Conservation (phyloP, 148 eudicot genomes). For the Cornus suecica region DNA sequence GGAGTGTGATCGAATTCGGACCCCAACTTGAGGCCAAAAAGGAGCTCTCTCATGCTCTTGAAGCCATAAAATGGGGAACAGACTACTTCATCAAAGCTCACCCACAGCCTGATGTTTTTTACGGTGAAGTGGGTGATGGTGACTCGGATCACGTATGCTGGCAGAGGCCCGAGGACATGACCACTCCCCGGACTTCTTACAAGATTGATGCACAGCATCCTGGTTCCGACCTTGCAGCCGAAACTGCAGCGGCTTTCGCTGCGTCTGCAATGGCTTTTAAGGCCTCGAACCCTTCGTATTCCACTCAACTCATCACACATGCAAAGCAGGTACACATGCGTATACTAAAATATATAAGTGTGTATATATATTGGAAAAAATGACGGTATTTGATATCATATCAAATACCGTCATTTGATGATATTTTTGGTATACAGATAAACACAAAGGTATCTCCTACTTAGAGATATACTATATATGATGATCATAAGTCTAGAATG, state of each 20-base stretch:
- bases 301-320: constrained; percentile 33
- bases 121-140: constrained; percentile 32
- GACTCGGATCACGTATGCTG: constrained; percentile 47
- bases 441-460: no score
- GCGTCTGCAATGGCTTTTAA: constrained; percentile 43
- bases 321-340: constrained; percentile 26
- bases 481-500: no score
- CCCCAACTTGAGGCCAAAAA: constrained; percentile 15
- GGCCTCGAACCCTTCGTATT: constrained; percentile 23
- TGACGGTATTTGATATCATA: no score
- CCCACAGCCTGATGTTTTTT: constrained; percentile 27
- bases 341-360: no score
- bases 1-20: constrained; percentile 49
- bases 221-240: constrained; percentile 55
- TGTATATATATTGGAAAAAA: no score
- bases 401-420: no score
- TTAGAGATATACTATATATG: no score
- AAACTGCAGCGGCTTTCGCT: constrained; percentile 48
- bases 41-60: constrained; percentile 37
- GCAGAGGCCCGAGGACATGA: constrained; percentile 61
- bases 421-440: no score
- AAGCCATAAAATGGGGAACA: constrained; percentile 57
- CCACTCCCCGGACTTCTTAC: constrained; percentile 38
- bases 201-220: constrained; percentile 36
- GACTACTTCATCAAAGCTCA: constrained; percentile 63